Base-by-base conservation (phyloP, 495 filamentous ascomycete genomes). In the Podospora sp. region DNA sequence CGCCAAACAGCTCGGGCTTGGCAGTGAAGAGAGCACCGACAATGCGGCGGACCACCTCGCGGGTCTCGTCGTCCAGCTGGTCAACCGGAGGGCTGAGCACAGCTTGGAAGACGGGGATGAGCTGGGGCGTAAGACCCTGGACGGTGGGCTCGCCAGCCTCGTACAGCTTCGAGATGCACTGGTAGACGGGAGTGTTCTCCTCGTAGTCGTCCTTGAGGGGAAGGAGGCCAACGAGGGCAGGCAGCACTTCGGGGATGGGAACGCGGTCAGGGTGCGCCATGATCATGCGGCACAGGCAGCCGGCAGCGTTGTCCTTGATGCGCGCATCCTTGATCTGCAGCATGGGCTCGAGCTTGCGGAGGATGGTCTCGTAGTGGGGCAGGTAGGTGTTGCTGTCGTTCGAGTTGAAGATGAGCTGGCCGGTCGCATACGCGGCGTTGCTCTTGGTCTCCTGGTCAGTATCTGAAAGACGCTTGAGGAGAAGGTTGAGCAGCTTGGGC, bases 181-280 rank as follows among this genome's bases (percentile, higher is more conserved):
- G 84, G 79, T 89, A 99, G 40, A 98, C 87, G 12, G 94, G 92
- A 67, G 91, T 90, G 81, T 99, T 98, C 86, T 99, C 95, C 78
- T 97, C 93, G 69, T 86, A 98, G 77, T 99, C 95, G 71, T 97
- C 94, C 80, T 91, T 93, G 71, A 98, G 80, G 26, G 95, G 95
- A 55, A 99, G 84, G 14, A 95, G 84, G 62, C 83, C 84, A 21
- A 95, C 86, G 51, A 99, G 83, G 2, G 85, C 88, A 25, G 94
- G 93, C 1, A 99, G 85, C 21, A 97, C 91, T 12, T 96, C 88
- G 64, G 84, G 78, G 65, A 93, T 82, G 6, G 94, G 94, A 7
- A 97, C 87, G 61, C 86, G 86, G 57, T 93, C 88, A 12, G 91
- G 90, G 74, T 93, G 86, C 65, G 88, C 88, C 74, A 91, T 85